These are phyloP conservation scores for Triticum dicoccoides DNA, from an alignment of 176 grass and related monocot genomes.

Conservation along the genomic window DNA sequence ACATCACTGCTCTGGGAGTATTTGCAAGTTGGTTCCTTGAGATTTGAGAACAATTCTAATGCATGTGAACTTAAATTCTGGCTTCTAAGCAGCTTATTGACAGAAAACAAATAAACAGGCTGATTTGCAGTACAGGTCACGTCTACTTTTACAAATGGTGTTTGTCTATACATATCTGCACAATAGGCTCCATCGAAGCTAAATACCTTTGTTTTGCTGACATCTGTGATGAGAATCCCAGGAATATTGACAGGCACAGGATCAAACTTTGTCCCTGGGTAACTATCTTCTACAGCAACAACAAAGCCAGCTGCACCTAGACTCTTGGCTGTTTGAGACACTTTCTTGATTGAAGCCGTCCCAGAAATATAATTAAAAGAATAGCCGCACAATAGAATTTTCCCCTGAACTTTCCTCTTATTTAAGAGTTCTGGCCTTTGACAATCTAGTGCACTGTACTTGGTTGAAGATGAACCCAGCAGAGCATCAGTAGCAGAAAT, in stretches of 20 bases:
- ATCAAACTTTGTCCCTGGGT: slow-evolving; percentile 96
- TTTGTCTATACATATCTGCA: background rate
- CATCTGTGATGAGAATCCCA: slow-evolving; percentile 90
- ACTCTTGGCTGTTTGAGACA: slow-evolving; percentile 77
- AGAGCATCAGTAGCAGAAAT: slow-evolving; percentile 87
- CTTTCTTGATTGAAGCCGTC: slow-evolving; percentile 95
- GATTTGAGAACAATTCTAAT: background rate
- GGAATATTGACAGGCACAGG: slow-evolving; percentile 93
- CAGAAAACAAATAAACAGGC: background rate
- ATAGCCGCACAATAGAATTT: slow-evolving; percentile 93
- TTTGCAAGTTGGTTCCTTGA: background rate
- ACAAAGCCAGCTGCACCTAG: slow-evolving; percentile 89
- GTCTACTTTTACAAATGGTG: background rate
- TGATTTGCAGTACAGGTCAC: background rate
- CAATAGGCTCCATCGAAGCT: background rate
- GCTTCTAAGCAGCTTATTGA: background rate
- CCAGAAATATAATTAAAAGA: slow-evolving; percentile 98
- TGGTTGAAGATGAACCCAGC: slow-evolving; percentile 68
- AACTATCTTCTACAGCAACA: slow-evolving; percentile 87
- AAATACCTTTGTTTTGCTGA: slow-evolving; percentile 80
- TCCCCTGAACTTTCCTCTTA: slow-evolving; percentile 81
- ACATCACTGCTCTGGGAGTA: background rate
- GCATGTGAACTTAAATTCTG: background rate
- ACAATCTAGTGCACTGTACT: slow-evolving; percentile 88
- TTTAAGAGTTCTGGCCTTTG: slow-evolving; percentile 93